A percentile compares a stretch with the other conserved stretches of the same genome.
Conservation (phyloP, 106 monocot genomes). For the Allium cepa region DNA sequence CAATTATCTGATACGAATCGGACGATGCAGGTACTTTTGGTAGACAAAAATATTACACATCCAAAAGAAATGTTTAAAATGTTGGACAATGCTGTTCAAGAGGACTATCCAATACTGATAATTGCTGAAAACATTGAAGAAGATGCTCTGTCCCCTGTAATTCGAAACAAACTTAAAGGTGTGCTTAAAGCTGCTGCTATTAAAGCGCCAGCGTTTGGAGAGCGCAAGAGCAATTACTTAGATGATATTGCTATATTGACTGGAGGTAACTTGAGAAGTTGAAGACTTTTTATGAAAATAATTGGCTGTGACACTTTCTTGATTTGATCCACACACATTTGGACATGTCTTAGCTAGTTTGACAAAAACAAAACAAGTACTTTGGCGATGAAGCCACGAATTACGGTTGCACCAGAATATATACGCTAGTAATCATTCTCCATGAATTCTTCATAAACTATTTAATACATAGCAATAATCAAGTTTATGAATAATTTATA, state of each 20-base stretch:
- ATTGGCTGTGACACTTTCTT: not conserved
- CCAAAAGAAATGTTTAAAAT: slow-evolving; percentile 60
- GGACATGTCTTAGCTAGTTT: no score
- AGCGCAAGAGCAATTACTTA: slow-evolving; percentile 72
- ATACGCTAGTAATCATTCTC: no score
- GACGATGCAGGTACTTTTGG: slow-evolving; percentile 67
- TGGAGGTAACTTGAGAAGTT: slow-evolving; percentile 42
- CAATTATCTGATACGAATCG: slow-evolving; percentile 10
- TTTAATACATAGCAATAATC: no score
- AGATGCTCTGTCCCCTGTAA: slow-evolving; percentile 61
- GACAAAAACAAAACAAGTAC: no score
- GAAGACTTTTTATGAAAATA: not conserved
- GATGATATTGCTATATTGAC: slow-evolving; percentile 88
- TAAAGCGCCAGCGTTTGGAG: slow-evolving; percentile 93
- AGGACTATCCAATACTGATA: slow-evolving; percentile 70
- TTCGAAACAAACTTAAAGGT: slow-evolving; percentile 89
- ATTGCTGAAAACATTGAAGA: slow-evolving; percentile 72
- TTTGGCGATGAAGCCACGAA: no score
- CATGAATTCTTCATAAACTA: no score
- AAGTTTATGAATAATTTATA: no score
- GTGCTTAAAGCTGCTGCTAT: slow-evolving; percentile 62
- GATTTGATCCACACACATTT: not conserved
- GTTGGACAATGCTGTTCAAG: slow-evolving; percentile 71
- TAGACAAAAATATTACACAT: slow-evolving; percentile 75
- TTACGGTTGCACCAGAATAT: no score